These are phyloP conservation scores for Talaromyces sp. DNA, from an alignment of 2,329 filamentous ascomycete species.

Conservation along the genomic window DNA sequence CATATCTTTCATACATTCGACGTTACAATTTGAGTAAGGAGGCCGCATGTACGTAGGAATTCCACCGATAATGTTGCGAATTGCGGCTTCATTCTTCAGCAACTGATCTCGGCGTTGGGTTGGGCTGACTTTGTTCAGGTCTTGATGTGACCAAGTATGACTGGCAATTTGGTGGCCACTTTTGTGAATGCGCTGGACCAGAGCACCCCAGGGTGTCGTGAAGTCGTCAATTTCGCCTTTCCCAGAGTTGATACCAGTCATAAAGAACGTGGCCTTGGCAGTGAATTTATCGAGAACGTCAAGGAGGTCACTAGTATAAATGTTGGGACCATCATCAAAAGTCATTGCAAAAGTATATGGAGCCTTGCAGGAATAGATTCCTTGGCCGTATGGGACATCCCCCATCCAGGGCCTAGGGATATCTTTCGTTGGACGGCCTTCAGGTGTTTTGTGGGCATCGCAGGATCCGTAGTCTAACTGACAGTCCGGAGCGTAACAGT, in stretches of 20 bases:
- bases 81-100: constrained; percentile 42
- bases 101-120: constrained; percentile 38
- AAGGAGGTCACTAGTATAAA: constrained; percentile 57
- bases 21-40: constrained; percentile 41
- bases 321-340: constrained; percentile 62
- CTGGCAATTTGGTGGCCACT: constrained; percentile 49
- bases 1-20: constrained; percentile 38
- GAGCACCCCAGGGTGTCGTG: constrained; percentile 30
- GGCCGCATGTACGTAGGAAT: constrained; percentile 52
- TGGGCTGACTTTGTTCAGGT: constrained; percentile 36
- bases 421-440: constrained; percentile 28
- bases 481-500: constrained; percentile 38
- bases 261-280: constrained; percentile 64
- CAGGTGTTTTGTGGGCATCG: constrained; percentile 30
- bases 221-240: constrained; percentile 41
- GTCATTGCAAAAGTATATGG: constrained; percentile 60
- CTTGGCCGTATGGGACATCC: constrained; percentile 30
- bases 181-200: constrained; percentile 37
- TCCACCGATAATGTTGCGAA: constrained; percentile 43
- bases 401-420: constrained; percentile 32
- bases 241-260: constrained; percentile 47
- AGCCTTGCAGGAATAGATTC: constrained; percentile 36
- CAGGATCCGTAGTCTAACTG: constrained; percentile 34
- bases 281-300: constrained; percentile 56
- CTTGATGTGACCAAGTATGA: constrained; percentile 49